Evolutionary conservation across 345 rosid genomes (phyloP).

Genomic region (Fremontodendron californicum): DNA sequence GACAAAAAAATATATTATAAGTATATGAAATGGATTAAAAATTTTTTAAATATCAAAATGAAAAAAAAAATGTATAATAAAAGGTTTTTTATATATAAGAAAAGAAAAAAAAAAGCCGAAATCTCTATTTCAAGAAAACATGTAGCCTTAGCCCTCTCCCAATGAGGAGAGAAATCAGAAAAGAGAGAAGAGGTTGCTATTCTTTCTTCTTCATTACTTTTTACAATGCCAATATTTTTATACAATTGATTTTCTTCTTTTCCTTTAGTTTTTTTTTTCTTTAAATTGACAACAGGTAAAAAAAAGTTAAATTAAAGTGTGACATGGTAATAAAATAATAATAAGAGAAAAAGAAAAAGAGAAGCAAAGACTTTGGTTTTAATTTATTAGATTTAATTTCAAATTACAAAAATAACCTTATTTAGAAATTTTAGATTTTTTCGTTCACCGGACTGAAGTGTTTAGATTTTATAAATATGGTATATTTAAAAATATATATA

Average conservation of each 20-base stretch:
- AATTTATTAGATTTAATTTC: neutral
- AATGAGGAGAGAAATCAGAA: slow-evolving; percentile 12
- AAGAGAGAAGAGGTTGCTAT: slow-evolving; percentile 39
- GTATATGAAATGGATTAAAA: too few relatives aligned
- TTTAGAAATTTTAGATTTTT: neutral
- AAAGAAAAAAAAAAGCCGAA: slow-evolving; percentile 17
- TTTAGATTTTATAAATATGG: too few relatives aligned
- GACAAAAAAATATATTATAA: too few relatives aligned
- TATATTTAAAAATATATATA: too few relatives aligned
- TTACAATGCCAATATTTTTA: slow-evolving; percentile 28
- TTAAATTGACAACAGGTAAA: too few relatives aligned
- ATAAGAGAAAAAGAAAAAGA: neutral
- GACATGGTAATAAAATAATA: too few relatives aligned
- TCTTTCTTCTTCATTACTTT: slow-evolving; percentile 38
- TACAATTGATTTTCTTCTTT: too few relatives aligned
- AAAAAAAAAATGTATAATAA: too few relatives aligned
- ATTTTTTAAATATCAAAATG: too few relatives aligned
- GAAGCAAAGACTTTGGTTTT: slow-evolving; percentile 26
- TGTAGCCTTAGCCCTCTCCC: neutral
- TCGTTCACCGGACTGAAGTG: too few relatives aligned
- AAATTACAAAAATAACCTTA: slow-evolving; percentile 23
- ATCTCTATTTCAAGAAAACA: slow-evolving; percentile 16
- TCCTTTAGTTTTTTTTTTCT: neutral
- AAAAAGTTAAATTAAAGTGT: too few relatives aligned
- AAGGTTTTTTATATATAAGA: too few relatives aligned